Evolutionary conservation across 805 yeast genomes (phyloP), one percentile per base, ranked within the genome.

Genomic region (Saccharomyces paradoxus): DNA sequence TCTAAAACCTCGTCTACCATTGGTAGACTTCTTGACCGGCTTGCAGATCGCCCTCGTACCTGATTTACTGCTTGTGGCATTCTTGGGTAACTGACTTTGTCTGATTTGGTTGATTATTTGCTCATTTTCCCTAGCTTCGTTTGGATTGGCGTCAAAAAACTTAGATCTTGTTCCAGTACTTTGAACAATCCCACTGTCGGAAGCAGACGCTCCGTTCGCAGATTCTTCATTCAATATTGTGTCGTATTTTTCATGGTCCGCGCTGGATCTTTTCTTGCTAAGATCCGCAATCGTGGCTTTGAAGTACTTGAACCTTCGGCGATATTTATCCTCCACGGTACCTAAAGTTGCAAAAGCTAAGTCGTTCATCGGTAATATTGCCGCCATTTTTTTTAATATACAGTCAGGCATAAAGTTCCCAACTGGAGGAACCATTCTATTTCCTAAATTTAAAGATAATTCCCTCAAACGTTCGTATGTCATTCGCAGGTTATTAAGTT

Each of bases 401-500:
- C 50, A 48, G 53, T 67, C 71, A 0, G 71, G 62, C 3, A 68
- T 48, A 49, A 63, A 60, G 27, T 59, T 60, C 3, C 62, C 41
- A 7, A 60, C 54, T 9, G 69, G 68, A 26, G 68, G 68, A 37
- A 55, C 60, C 57, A 60, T 50, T 44, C 60, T 51, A 53, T 60
- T 56, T 2, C 65, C 68, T 2, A 58, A 37, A 21, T 55, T 55
- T 21, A 56, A 41, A 1, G 69, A 65, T 12, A 59, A 52, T 31
- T 63, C 65, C 50, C 60, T 62, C 46, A 68, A 50, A 41, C 50
- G 56, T n/a, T 61, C 60, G 49, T 61, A 65, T 1, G 71, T 68
- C 50, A 49, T 55, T 0, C 61, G 58, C 3, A 67, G 21, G 7
- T 63, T 63, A 29, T 51, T 47, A 32, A 63, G 51, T 51, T 67